Conservation (phyloP, 169 alveolate genomes). For the Eimeria necatrix region DNA sequence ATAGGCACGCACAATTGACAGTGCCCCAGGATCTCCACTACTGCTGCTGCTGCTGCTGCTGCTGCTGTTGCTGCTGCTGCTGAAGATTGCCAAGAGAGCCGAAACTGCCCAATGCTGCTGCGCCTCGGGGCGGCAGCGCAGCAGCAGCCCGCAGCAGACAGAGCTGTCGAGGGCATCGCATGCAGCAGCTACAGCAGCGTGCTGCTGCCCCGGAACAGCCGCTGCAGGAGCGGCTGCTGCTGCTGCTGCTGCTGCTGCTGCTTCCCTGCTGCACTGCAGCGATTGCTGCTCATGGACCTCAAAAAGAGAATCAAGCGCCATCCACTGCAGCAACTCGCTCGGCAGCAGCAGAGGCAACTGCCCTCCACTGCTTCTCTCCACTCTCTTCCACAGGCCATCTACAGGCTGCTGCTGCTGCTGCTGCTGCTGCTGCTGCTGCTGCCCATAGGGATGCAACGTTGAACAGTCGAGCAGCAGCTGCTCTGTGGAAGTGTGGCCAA, state of each 20-base stretch:
- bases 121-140: conserved; percentile 38
- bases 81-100: neutral
- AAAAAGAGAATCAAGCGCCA: conserved; percentile 50
- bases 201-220: conserved; percentile 8
- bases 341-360: conserved; percentile 63
- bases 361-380: conserved; percentile 49
- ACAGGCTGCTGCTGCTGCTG: conserved; percentile 50
- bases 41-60: conserved; percentile 29
- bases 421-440: conserved; percentile 46
- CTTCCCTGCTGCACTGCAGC: conserved; percentile 48
- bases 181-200: conserved; percentile 44
- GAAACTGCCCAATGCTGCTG: conserved; percentile 57
- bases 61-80: conserved; percentile 40
- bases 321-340: conserved; percentile 64
- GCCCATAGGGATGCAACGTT: neutral
- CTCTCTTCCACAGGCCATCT: conserved; percentile 24
- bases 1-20: conserved; percentile 55
- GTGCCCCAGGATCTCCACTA: neutral
- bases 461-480: conserved; percentile 8
- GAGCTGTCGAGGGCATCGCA: neutral
- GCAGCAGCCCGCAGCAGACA: conserved; percentile 58
- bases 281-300: conserved; percentile 52
- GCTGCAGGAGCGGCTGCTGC: neutral
- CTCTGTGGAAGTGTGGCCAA: conserved; percentile 7
- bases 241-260: conserved; percentile 46